Conservation (phyloP, 306 rosid genomes). For the cucumber (Cucumis sativus) region Cucumber_9930_V3 NC_026657.2:20867501-20868000, state of each 20-base stretch:
- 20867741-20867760: background rate
- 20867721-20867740: background rate
- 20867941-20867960: no score
- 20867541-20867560: background rate
- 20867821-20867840: no score
- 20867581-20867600: background rate
- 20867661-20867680: background rate
- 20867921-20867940: no score
- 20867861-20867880: no score
- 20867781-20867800: no score
- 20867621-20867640: background rate
- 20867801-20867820: no score
- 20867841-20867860: no score
- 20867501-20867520: background rate
- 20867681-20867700: background rate
- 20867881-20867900: no score
- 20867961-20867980: no score
- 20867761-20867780: no score
- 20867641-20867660: background rate
- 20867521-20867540: background rate
- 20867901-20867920: no score
- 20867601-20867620: background rate
- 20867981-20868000: no score
- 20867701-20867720: background rate
- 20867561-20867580: background rate